A percentile compares a stretch with the other conserved stretches of the same genome.
These are phyloP conservation scores for Trichoderma koningiopsis DNA, from an alignment of 2,329 filamentous ascomycete genomes.

Conservation along the genomic window DNA sequence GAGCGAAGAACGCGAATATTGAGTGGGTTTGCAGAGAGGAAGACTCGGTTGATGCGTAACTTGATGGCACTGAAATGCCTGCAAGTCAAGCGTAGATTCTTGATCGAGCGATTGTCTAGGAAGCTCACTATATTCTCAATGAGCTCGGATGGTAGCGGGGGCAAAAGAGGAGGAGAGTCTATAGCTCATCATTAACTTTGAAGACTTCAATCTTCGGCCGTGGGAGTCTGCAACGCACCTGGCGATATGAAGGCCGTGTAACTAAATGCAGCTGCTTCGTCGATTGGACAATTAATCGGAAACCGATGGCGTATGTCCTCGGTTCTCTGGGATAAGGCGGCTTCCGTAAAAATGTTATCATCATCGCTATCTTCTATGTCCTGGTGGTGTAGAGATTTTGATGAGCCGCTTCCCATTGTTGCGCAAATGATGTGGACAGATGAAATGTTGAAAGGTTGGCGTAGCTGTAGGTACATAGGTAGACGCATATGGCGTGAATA, in stretches of 20 bases:
- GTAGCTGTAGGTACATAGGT: no score
- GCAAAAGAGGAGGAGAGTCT: background rate
- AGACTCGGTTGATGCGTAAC: background rate
- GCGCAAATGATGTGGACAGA: background rate
- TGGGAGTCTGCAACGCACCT: background rate
- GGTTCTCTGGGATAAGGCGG: background rate
- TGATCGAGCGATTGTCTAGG: background rate
- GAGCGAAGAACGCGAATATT: constrained; percentile 26
- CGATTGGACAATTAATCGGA: background rate
- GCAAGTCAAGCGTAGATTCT: background rate
- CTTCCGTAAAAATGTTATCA: background rate
- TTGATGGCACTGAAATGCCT: background rate
- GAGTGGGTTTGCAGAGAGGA: background rate
- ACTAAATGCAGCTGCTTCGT: background rate
- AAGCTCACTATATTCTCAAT: background rate
- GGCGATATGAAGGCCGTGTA: constrained; percentile 1
- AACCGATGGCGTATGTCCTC: background rate
- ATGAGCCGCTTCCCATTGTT: background rate
- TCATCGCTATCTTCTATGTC: background rate
- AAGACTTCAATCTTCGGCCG: background rate
- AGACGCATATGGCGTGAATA: no score
- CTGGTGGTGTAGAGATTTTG: background rate
- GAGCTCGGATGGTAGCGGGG: background rate
- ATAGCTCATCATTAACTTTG: background rate
- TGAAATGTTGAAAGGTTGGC: background rate